phyloP scores from a whole-genome alignment of 768 basidiomycete genomes.

The Boletus rex-veris region DNA sequence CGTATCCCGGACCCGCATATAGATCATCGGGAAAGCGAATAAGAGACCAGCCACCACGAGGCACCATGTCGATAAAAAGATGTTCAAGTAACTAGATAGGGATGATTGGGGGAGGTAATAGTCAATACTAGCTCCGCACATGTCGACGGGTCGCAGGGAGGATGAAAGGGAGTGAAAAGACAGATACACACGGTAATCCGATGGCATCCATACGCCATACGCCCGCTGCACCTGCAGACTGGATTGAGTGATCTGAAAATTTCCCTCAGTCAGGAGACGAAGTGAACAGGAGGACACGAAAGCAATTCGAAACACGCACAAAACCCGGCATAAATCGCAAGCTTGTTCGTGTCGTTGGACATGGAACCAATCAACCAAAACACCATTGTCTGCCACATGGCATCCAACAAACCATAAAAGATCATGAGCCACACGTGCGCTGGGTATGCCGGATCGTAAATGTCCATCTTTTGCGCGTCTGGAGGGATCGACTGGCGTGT shows the following conservation, averaged over 20 bases:
- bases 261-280: no score
- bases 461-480: slow-evolving; percentile 49
- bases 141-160: no score
- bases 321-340: slow-evolving; percentile 75
- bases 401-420: slow-evolving; percentile 67
- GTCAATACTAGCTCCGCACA: no score
- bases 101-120: background rate
- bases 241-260: slow-evolving; percentile 60
- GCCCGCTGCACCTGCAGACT: slow-evolving; percentile 71
- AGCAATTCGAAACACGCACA: slow-evolving; percentile 53
- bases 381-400: slow-evolving; percentile 78
- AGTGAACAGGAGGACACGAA: background rate
- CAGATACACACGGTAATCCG: slow-evolving; percentile 43
- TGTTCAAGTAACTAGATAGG: slow-evolving; percentile 51
- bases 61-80: slow-evolving; percentile 70
- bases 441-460: slow-evolving; percentile 29
- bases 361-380: slow-evolving; percentile 84
- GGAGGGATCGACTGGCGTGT: slow-evolving; percentile 50
- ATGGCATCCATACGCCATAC: slow-evolving; percentile 68
- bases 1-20: slow-evolving; percentile 41
- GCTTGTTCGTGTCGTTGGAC: slow-evolving; percentile 73
- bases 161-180: background rate
- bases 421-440: slow-evolving; percentile 57
- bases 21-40: slow-evolving; percentile 70
- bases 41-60: slow-evolving; percentile 60